These are phyloP conservation scores for Emericellopsis atlantica DNA, from an alignment of 2,329 filamentous ascomycete genomes.

Conservation along the genomic window DNA sequence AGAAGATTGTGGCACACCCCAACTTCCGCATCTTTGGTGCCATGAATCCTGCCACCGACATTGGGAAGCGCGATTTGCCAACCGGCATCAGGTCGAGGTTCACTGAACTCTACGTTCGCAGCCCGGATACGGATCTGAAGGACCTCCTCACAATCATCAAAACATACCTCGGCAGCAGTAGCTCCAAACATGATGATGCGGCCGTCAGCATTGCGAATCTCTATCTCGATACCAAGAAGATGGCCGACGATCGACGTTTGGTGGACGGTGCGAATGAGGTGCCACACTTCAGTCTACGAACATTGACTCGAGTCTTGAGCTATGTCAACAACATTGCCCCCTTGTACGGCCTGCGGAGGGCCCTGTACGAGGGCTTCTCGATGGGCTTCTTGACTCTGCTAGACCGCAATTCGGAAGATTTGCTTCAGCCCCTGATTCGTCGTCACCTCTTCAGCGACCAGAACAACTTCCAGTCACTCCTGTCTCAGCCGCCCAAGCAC, in stretches of 20 bases:
- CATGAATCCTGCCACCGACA: slow-evolving; percentile 98
- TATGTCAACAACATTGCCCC: slow-evolving; percentile 80
- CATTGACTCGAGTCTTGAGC: slow-evolving; percentile 75
- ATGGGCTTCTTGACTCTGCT: slow-evolving; percentile 96
- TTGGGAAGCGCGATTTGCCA: slow-evolving; percentile 89
- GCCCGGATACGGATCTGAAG: slow-evolving; percentile 75
- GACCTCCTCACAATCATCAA: slow-evolving; percentile 82
- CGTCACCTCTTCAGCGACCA: slow-evolving; percentile 65
- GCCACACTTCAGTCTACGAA: slow-evolving; percentile 93
- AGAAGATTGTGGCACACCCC: slow-evolving; percentile 77
- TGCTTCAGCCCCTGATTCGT: slow-evolving; percentile 68
- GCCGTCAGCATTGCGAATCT: slow-evolving; percentile 73
- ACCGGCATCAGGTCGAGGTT: slow-evolving; percentile 83
- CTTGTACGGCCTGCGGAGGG: slow-evolving; percentile 72
- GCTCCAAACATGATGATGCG: slow-evolving; percentile 58
- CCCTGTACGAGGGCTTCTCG: slow-evolving; percentile 87
- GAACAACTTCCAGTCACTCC: slow-evolving; percentile 53
- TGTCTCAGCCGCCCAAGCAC: slow-evolving; percentile 65
- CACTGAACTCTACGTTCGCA: slow-evolving; percentile 88
- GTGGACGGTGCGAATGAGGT: slow-evolving; percentile 94
- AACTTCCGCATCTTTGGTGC: slow-evolving; percentile 95
- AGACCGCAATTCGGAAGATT: slow-evolving; percentile 65
- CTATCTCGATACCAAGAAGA: slow-evolving; percentile 75
- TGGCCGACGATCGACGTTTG: slow-evolving; percentile 70
- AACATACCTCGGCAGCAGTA: slow-evolving; percentile 67